Percentiles rank a stretch among this genome's conserved stretches.
Conservation (phyloP, 495 filamentous ascomycete genomes). For the Chaetomidium leptoderma region DNA sequence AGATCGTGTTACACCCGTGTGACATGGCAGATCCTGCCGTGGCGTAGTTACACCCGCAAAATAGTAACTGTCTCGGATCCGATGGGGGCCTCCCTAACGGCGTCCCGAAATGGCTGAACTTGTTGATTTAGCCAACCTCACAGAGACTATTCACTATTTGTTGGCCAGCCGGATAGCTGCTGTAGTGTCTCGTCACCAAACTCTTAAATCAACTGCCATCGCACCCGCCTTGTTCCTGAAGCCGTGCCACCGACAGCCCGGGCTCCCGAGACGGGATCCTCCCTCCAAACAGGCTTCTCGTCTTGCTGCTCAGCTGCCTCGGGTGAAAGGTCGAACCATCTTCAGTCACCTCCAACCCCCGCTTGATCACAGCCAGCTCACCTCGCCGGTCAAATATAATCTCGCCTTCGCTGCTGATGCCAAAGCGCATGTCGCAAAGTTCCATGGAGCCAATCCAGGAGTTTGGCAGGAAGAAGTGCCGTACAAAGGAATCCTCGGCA, state of each 20-base stretch:
- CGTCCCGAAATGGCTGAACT: too few relatives aligned
- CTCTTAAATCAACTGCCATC: not conserved
- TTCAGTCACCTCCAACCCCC: slow-evolving; percentile 26
- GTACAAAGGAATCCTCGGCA: not conserved
- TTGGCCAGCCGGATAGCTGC: too few relatives aligned
- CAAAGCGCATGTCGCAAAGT: not conserved
- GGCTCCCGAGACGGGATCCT: not conserved
- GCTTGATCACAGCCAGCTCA: slow-evolving; percentile 34
- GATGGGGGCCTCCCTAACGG: too few relatives aligned
- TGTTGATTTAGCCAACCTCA: too few relatives aligned
- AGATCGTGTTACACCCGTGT: too few relatives aligned
- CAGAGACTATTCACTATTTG: too few relatives aligned
- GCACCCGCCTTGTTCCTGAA: not conserved
- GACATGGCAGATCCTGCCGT: too few relatives aligned
- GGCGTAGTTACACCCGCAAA: too few relatives aligned
- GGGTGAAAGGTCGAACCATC: slow-evolving; percentile 5
- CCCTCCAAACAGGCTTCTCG: not conserved
- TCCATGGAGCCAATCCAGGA: slow-evolving; percentile 10
- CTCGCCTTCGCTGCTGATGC: slow-evolving; percentile 17
- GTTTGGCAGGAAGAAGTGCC: slow-evolving; percentile 18
- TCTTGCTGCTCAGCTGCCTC: slow-evolving; percentile 7
- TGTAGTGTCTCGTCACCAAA: too few relatives aligned
- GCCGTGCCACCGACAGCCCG: not conserved
- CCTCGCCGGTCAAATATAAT: slow-evolving; percentile 26
- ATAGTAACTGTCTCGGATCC: too few relatives aligned